A percentile compares a stretch with the other conserved stretches of the same genome.
These are phyloP conservation scores for Phytophthora crassamura DNA, from an alignment of 352 stramenopile genomes.

Conservation along the genomic window DNA sequence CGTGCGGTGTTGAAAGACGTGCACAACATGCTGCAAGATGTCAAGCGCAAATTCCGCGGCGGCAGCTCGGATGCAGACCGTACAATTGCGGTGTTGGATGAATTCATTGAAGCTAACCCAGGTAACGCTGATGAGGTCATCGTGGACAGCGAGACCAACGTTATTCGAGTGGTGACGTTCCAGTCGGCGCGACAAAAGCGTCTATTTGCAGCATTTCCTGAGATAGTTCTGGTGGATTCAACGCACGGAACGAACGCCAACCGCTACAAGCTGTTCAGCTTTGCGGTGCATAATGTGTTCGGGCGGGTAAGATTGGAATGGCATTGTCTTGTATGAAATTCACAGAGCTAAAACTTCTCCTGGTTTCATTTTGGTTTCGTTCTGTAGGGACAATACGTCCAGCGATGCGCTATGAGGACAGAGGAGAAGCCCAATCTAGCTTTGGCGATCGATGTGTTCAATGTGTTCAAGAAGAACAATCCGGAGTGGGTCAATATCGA, in stretches of 20 bases:
- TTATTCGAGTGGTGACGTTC: constrained; percentile 1
- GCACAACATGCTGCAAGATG: constrained; percentile 13
- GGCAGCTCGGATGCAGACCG: constrained; percentile 1
- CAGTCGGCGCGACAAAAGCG: constrained; percentile 11
- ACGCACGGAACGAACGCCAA: constrained; percentile 20
- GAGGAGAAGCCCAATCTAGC: constrained; percentile 14
- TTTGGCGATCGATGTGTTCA: background rate
- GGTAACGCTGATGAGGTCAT: constrained; percentile 8
- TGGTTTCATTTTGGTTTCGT: background rate
- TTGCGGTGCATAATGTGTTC: constrained; percentile 8
- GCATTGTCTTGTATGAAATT: background rate
- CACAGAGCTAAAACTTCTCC: background rate
- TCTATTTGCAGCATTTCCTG: constrained; percentile 16
- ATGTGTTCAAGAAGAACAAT: constrained; percentile 19
- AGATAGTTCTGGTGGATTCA: constrained; percentile 18
- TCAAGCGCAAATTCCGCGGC: background rate
- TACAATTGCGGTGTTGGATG: background rate
- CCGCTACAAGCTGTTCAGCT: constrained; percentile 16
- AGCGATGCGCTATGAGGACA: constrained; percentile 11
- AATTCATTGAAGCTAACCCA: background rate
- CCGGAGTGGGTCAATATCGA: background rate
- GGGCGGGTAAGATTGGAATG: constrained; percentile 7
- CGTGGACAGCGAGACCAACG: constrained; percentile 9
- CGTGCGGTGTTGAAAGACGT: background rate
- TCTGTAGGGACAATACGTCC: constrained; percentile 12